Evolutionary conservation across 164 flowering plant genomes (phyloP).

Genomic region (Houttuynia cordata): DNA sequence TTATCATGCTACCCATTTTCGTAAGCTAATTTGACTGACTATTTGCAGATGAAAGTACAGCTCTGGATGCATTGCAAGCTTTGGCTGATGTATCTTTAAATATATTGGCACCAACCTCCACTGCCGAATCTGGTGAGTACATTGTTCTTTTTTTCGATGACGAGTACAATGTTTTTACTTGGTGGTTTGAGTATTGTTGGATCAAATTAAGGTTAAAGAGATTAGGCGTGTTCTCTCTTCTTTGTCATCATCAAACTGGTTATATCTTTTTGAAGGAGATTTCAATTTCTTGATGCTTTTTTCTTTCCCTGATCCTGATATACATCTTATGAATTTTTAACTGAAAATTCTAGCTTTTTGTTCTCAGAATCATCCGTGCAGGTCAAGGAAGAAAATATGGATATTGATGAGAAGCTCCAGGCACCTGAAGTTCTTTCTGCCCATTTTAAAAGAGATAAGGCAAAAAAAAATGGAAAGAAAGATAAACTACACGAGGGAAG

Average conservation of each 20-base stretch:
- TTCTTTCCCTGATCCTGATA: neutral
- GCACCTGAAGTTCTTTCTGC: conserved; percentile 19
- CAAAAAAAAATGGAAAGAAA: conserved; percentile 19
- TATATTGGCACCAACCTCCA: conserved; percentile 29
- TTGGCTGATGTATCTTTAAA: conserved; percentile 55
- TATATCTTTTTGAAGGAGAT: neutral
- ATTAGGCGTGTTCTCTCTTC: no score
- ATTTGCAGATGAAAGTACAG: conserved; percentile 40
- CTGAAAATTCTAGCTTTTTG: neutral
- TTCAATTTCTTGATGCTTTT: neutral
- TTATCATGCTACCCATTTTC: neutral
- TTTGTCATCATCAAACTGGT: neutral
- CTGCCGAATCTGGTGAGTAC: conserved; percentile 36
- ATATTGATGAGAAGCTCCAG: conserved; percentile 20
- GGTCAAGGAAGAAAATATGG: conserved; percentile 24
- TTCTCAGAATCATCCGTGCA: conserved; percentile 29
- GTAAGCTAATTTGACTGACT: neutral
- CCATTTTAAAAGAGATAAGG: conserved; percentile 22
- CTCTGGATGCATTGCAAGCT: conserved; percentile 52
- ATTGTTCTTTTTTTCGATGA: no score
- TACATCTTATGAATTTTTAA: neutral
- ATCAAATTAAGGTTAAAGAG: no score
- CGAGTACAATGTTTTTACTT: no score
- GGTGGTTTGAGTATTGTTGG: neutral
- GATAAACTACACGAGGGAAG: conserved; percentile 15